A percentile compares a stretch with the other conserved stretches of the same genome.
phyloP scores from a whole-genome alignment of 345 rosid species.

The Salix brachista region DNA sequence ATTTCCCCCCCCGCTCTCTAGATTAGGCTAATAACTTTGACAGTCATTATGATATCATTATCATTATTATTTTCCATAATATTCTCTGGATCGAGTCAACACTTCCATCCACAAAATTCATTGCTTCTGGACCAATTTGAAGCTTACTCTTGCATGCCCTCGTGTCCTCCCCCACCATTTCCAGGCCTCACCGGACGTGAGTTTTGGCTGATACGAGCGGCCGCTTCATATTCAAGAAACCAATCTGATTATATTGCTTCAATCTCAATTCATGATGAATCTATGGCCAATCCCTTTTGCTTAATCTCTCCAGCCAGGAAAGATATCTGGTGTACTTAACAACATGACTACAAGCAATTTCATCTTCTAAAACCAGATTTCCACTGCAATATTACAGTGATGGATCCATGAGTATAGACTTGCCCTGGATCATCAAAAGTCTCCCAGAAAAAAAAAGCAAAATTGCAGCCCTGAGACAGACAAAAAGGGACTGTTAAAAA shows the following conservation, averaged over 20 bases:
- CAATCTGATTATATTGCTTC: neutral
- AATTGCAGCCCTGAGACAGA: conserved; percentile 19
- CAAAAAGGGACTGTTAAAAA: conserved; percentile 14
- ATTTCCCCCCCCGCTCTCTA: neutral
- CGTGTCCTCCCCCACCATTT: conserved; percentile 17
- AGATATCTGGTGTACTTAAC: too few species aligned
- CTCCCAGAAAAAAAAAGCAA: neutral
- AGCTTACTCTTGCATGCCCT: conserved; percentile 13
- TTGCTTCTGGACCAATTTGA: conserved; percentile 15
- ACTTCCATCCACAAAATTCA: neutral
- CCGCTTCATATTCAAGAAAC: neutral
- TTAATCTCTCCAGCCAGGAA: neutral
- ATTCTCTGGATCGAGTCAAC: neutral
- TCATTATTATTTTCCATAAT: neutral
- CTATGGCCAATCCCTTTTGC: neutral
- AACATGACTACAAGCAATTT: too few species aligned
- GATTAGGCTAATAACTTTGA: neutral
- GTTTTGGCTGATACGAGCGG: neutral
- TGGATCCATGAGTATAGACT: neutral
- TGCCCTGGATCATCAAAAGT: neutral
- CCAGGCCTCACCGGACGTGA: neutral
- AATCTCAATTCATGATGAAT: neutral
- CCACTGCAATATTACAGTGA: too few species aligned
- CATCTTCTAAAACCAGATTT: too few species aligned
- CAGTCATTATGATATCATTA: conserved; percentile 2